phyloP scores from a whole-genome alignment of 2,329 filamentous ascomycete species.

The Aspergillus neotritici region DNA sequence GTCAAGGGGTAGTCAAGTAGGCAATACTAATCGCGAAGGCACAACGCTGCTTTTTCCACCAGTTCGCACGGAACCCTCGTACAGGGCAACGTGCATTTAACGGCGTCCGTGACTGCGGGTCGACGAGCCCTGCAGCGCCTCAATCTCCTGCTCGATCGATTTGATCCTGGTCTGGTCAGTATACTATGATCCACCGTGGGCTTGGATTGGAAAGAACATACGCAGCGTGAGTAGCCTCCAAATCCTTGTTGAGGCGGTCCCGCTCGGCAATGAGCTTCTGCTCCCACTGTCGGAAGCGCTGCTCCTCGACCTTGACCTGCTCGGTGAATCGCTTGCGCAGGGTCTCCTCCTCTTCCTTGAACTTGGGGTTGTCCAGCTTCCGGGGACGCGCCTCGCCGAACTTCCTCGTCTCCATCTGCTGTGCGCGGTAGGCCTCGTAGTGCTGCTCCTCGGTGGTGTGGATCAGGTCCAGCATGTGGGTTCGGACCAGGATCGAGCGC shows the following conservation, averaged over 20 bases:
- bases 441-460: constrained; percentile 99
- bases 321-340: constrained; percentile 98
- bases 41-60: constrained; percentile 21
- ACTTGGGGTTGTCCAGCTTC: constrained; percentile 99
- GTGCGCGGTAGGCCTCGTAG: constrained; percentile 97
- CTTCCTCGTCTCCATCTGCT: constrained; percentile 99
- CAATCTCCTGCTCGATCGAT: constrained; percentile 73
- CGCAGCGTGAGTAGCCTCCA: constrained; percentile 92
- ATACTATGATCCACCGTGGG: background rate
- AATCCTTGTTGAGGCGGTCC: constrained; percentile 98
- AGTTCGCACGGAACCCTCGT: constrained; percentile 21
- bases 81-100: constrained; percentile 45
- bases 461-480: constrained; percentile 99
- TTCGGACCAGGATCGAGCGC: constrained; percentile 95
- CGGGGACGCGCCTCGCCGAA: constrained; percentile 95
- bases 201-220: constrained; percentile 34
- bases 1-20: constrained; percentile 33
- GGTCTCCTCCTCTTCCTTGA: constrained; percentile 99
- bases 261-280: constrained; percentile 99
- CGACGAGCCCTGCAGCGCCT: constrained; percentile 83
- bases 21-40: constrained; percentile 27
- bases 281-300: constrained; percentile 98
- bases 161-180: constrained; percentile 43
- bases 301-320: constrained; percentile 99
- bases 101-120: constrained; percentile 89